These are phyloP conservation scores for Sporormia fimetaria DNA, from an alignment of 495 filamentous ascomycete species.

Conservation along the genomic window DNA sequence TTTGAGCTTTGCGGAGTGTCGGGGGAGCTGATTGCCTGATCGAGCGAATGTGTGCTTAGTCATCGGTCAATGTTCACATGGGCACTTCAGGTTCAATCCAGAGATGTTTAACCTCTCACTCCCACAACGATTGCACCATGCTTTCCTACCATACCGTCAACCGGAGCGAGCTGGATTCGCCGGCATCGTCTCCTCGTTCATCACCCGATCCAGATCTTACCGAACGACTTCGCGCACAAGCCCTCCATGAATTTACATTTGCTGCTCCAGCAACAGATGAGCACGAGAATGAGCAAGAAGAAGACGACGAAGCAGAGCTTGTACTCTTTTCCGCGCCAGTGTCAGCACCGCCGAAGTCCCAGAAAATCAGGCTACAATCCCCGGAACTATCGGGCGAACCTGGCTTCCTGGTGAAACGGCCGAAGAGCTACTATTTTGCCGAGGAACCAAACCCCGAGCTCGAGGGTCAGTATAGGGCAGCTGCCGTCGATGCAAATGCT, in stretches of 20 bases:
- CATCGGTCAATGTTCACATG: too few species aligned
- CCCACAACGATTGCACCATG: too few species aligned
- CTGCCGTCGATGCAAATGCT: conserved; percentile 38
- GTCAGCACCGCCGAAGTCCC: conserved; percentile 4
- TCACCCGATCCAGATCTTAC: conserved; percentile 1
- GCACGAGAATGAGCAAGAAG: conserved; percentile 10
- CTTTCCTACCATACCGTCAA: too few species aligned
- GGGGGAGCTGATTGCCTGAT: too few species aligned
- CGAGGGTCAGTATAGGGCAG: conserved; percentile 28
- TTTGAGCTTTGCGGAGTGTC: too few species aligned
- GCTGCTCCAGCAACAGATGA: conserved; percentile 1
- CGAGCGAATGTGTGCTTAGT: too few species aligned
- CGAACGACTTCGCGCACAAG: background rate
- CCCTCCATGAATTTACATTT: conserved; percentile 8
- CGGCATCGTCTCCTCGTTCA: background rate
- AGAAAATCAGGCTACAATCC: conserved; percentile 18
- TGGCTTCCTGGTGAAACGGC: conserved; percentile 35
- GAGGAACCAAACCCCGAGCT: conserved; percentile 28
- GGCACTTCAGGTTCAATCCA: background rate
- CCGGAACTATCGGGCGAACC: conserved; percentile 23
- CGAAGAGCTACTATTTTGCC: conserved; percentile 38
- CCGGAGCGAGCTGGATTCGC: background rate
- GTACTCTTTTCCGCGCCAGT: conserved; percentile 40
- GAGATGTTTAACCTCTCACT: background rate
- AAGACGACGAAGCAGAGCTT: conserved; percentile 40